These are phyloP conservation scores for Talaromyces sp. DNA, from an alignment of 2,329 filamentous ascomycete genomes.

Conservation along the genomic window DNA sequence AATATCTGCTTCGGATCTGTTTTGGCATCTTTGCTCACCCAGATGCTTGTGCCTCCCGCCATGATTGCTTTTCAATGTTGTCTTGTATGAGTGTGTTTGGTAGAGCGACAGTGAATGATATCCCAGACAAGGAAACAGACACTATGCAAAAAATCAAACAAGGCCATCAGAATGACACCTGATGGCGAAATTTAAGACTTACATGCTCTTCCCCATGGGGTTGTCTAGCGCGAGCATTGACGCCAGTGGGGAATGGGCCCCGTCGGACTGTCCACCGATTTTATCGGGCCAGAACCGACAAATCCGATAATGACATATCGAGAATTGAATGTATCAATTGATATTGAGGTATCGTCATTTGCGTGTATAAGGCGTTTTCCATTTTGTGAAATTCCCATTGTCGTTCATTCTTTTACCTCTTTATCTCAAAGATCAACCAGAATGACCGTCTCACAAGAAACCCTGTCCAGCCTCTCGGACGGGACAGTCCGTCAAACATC, in stretches of 20 bases:
- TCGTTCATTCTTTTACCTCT: background rate
- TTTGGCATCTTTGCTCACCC: slow-evolving; percentile 32
- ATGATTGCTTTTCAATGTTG: slow-evolving; percentile 15
- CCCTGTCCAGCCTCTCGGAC: background rate
- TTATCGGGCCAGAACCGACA: background rate
- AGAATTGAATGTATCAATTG: background rate
- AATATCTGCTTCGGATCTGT: slow-evolving; percentile 33
- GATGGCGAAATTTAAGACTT: slow-evolving; percentile 1
- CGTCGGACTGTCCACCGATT: slow-evolving; percentile 3
- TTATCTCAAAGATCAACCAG: background rate
- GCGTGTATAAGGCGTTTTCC: background rate
- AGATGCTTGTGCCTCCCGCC: slow-evolving; percentile 35
- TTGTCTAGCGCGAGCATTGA: background rate
- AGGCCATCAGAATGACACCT: background rate
- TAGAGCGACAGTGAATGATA: background rate
- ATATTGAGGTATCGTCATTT: background rate
- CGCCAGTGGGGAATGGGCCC: background rate
- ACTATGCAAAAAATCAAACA: background rate
- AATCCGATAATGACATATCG: background rate
- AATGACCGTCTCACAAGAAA: slow-evolving; percentile 8
- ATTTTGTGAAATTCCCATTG: background rate
- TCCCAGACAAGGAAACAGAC: background rate
- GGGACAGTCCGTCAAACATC: background rate
- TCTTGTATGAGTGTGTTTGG: background rate
- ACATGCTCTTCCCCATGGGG: background rate